phyloP scores from a whole-genome alignment of 1,284 basidiomycete genomes.

The Ustilago esculenta region DNA sequence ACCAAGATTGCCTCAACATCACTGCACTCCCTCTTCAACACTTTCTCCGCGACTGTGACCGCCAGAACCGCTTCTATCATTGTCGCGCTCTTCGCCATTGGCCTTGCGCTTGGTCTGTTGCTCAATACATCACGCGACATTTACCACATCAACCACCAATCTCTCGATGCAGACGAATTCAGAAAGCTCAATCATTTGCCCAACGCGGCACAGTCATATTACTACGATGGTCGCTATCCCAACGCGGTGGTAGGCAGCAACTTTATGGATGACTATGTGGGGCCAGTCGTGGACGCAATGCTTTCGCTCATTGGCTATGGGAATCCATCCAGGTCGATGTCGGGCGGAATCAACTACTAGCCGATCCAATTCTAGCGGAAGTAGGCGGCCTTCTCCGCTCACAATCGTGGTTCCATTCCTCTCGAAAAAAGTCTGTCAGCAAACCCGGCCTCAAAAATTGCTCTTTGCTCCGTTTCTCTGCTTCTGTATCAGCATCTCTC shows the following conservation, averaged over 20 bases:
- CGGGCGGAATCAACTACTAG: slow-evolving; percentile 29
- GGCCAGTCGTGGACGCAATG: slow-evolving; percentile 16
- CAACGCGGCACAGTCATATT: slow-evolving; percentile 13
- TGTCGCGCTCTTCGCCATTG: slow-evolving; percentile 17
- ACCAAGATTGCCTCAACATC: not conserved
- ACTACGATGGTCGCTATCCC: slow-evolving; percentile 40
- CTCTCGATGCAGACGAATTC: slow-evolving; percentile 39
- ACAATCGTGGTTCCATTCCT: no score
- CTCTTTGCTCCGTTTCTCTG: not conserved
- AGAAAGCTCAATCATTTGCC: slow-evolving; percentile 38
- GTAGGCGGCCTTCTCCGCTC: no score
- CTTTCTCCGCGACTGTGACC: slow-evolving; percentile 3
- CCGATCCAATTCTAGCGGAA: no score
- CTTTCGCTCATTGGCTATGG: slow-evolving; percentile 19
- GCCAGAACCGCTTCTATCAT: slow-evolving; percentile 14
- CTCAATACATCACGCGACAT: slow-evolving; percentile 46
- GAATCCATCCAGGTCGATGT: slow-evolving; percentile 2
- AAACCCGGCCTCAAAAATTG: not conserved
- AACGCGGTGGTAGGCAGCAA: slow-evolving; percentile 36
- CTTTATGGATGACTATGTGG: slow-evolving; percentile 36
- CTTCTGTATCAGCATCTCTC: slow-evolving; percentile 15
- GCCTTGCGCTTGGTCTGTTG: slow-evolving; percentile 21
- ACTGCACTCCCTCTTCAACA: not conserved
- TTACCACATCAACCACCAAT: slow-evolving; percentile 37
- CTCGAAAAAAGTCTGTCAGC: no score